Base-by-base conservation (phyloP, 2,329 filamentous ascomycete genomes). In the Escovopsis sp. region DNA sequence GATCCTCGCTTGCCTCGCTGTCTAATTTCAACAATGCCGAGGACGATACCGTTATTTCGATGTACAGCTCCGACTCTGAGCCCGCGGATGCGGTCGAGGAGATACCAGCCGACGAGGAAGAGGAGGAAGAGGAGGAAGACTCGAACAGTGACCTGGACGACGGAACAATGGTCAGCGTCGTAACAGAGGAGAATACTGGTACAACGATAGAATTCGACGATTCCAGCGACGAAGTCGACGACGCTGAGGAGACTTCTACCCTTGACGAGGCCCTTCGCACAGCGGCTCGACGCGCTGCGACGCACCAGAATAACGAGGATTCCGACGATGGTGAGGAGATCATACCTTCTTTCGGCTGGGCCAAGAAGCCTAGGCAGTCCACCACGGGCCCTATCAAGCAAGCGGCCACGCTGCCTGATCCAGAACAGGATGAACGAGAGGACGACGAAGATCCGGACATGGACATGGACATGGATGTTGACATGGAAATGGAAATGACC, bases 81-180 rank as follows among this genome's bases (percentile, higher is more conserved):
- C 61, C 64, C 43, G 72, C 67, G 19, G 73, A 75, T 51, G 69
- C 63, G 11, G 62, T 74, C 1, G 69, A 70, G 18, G 73, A 76
- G 46, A 64, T 72, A n/a, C 67, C 70, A 6, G 71, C 72, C 36
- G 70, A 75, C 23, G 66, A 70, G 19, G 62, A 62, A 6, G 59
- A 64, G 47, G 51, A 68, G 18, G 37, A 33, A 11, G 26, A 33
- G 12, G 26, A 32, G 34, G 59, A 64, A 48, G 51, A 68, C 33
- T 63, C 60, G 2, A 69, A 66, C 23, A 73, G 69, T 8, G 73
- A 82, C 47, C 81, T 85, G 36, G 80, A 81, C 40, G 82, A 85
- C 49, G 82, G 78, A 28, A 88, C 84, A 1, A 81, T 85, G 59
- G 85, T 88, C 78, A 89, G 80, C 33, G 67, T 94, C 37, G 85